phyloP scores from a whole-genome alignment of 2,329 filamentous ascomycete species.

The Colletotrichum cereale region DNA sequence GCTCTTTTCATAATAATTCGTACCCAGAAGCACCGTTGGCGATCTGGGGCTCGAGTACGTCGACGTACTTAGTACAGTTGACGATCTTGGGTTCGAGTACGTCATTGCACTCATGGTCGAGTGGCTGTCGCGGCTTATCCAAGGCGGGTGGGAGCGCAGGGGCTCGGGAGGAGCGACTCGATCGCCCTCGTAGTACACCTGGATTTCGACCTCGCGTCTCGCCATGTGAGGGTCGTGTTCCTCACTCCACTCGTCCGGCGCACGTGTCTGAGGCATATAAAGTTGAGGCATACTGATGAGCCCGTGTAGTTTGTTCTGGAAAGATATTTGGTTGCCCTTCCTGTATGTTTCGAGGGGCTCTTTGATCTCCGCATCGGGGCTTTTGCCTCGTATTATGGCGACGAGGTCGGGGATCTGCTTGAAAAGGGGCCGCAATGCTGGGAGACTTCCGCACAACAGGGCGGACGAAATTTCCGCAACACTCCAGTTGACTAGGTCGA shows the following conservation, averaged over 20 bases:
- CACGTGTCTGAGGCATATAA: neutral
- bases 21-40: neutral
- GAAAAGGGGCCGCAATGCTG: conserved; percentile 55
- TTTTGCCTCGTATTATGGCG: conserved; percentile 11
- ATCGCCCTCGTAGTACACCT: conserved; percentile 4
- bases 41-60: neutral
- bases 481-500: conserved; percentile 50
- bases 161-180: conserved; percentile 5
- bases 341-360: conserved; percentile 11
- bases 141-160: conserved; percentile 1
- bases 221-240: neutral
- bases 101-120: neutral
- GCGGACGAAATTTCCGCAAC: conserved; percentile 50
- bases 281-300: conserved; percentile 1
- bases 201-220: conserved; percentile 13
- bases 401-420: conserved; percentile 28
- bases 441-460: conserved; percentile 57
- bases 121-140: neutral
- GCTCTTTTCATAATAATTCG: conserved; percentile 14
- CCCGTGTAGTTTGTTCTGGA: neutral
- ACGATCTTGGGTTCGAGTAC: neutral
- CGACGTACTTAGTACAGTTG: neutral
- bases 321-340: neutral
- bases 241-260: neutral
- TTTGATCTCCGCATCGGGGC: neutral